These are phyloP conservation scores for Bipolaris victoriae DNA, from an alignment of 2,329 filamentous ascomycete species.

Conservation along the genomic window DNA sequence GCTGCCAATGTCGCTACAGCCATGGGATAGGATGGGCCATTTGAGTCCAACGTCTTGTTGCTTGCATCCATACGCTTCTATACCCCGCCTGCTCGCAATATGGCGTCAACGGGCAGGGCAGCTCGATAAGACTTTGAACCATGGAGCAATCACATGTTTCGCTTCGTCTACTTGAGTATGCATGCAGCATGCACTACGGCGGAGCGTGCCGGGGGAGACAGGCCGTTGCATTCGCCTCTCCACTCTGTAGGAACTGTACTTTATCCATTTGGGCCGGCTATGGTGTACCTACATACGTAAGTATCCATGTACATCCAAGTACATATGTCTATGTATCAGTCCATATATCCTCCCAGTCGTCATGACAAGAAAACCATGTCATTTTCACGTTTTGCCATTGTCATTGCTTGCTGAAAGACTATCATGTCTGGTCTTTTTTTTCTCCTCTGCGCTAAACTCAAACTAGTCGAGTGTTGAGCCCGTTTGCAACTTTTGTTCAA, in stretches of 20 bases:
- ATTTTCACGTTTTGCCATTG: neutral
- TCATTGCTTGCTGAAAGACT: neutral
- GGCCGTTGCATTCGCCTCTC: constrained; percentile 7
- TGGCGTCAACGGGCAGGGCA: constrained; percentile 14
- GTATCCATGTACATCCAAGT: too few relatives aligned
- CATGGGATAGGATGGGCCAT: neutral
- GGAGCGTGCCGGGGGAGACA: constrained; percentile 10
- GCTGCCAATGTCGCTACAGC: neutral
- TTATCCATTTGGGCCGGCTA: neutral
- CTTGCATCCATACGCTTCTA: neutral
- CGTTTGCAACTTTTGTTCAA: neutral
- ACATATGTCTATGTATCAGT: too few relatives aligned
- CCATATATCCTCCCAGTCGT: neutral
- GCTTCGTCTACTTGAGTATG: neutral
- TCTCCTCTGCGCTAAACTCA: neutral
- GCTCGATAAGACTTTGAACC: constrained; percentile 3
- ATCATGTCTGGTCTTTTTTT: neutral
- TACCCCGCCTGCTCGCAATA: constrained; percentile 7
- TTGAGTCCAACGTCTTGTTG: neutral
- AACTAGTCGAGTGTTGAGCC: neutral
- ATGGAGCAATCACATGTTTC: constrained; percentile 11
- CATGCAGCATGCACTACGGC: constrained; percentile 8
- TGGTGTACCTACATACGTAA: too few relatives aligned
- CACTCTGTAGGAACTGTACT: neutral
- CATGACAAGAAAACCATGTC: neutral